Evolutionary conservation across 2,329 filamentous ascomycete genomes (phyloP), one percentile per base, ranked within the genome.

Genomic region (Beauveria caledonica): DNA sequence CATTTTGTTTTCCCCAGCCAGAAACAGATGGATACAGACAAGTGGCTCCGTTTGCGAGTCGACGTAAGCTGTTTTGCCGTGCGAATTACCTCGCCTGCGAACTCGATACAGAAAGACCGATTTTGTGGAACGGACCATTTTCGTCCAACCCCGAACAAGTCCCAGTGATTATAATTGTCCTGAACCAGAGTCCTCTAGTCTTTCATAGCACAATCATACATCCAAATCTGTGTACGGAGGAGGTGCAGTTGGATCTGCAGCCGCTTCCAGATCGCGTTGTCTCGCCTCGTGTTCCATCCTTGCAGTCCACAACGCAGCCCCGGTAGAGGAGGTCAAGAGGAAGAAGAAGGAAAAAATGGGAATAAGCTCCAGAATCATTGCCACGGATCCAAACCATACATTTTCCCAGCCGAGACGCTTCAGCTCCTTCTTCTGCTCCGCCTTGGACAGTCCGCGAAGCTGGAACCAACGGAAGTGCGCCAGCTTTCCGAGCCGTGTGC

Each of bases 321-420:
- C 94, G 21, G 86, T 85, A 1, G 92, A 88, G 3, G 89, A 92
- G 0, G 93, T 97, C 65, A 99, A 76, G 44, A 97, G 80, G 72
- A 97, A 97, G 70, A 97, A 86, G 80, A 99, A 95, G n/a, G 89
- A 95, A 53, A 97, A 74, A 13, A 93, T 81, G 1, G 94, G 94
- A 9, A 97, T 80, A n/a, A 97, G 81, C 74, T 97, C 90, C 29
- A 97, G 74, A 7, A 91, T 72, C 76, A 97, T 84, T 54, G 92
- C 90, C 4, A 94, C 80, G 0, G 89, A 90, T 17, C 94, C 94
- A 69, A 97, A 97, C 90, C 90, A 96, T 15, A 91, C 87, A 71
- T 97, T 97, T 62, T 94, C 89, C 83, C 90, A 89, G 63, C 84
- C 79, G 58, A 88, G 81, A 48, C 78, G 78, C 62, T 80, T 80